Percentiles rank a stretch among this genome's conserved stretches.
Evolutionary conservation across 2,329 filamentous ascomycete species (phyloP).

Genomic region (Ophiostoma sp.): DNA sequence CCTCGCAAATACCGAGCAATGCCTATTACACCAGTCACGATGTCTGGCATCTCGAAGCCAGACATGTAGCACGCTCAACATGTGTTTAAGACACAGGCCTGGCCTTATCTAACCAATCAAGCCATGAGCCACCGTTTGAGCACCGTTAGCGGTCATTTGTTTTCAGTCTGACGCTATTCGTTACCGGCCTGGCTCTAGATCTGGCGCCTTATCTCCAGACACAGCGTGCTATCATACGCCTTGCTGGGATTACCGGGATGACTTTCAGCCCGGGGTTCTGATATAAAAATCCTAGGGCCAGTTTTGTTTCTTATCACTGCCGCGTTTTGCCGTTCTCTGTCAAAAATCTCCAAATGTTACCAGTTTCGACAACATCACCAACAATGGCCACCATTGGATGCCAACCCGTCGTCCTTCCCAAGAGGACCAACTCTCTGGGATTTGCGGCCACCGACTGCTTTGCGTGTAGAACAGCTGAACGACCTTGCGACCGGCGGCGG

Average conservation of each 20-base stretch:
- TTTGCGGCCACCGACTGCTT: background rate
- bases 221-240: background rate
- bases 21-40: background rate
- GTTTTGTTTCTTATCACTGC: background rate
- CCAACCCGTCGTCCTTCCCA: background rate
- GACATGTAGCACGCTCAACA: background rate
- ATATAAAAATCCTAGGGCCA: background rate
- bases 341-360: background rate
- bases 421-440: background rate
- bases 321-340: background rate
- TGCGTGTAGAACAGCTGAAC: background rate
- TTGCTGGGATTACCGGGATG: background rate
- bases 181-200: background rate
- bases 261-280: background rate
- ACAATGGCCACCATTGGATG: background rate
- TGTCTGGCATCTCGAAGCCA: background rate
- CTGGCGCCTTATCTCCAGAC: background rate
- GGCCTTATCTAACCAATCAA: background rate
- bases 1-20: no score
- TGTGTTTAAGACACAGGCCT: background rate
- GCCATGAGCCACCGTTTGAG: background rate
- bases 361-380: background rate
- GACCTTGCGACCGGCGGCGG: background rate
- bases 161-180: background rate
- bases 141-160: background rate